phyloP scores from a whole-genome alignment of 2,329 filamentous ascomycete genomes.

The Diaporthe destruens region DNA sequence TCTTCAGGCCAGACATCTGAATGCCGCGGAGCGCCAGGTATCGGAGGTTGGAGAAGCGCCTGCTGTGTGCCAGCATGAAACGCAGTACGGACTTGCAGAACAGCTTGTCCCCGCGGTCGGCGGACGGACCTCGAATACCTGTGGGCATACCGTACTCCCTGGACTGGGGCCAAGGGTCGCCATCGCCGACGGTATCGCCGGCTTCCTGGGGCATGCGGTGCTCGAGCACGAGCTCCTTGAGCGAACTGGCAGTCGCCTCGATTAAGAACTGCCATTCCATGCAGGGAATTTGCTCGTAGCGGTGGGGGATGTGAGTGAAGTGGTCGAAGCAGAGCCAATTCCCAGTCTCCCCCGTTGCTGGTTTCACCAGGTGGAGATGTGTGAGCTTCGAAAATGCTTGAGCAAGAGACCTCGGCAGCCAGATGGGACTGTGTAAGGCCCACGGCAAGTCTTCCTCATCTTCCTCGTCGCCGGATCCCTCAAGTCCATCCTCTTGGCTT shows the following conservation, averaged over 20 bases:
- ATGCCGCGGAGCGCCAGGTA: neutral
- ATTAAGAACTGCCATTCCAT: neutral
- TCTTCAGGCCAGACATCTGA: neutral
- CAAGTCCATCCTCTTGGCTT: neutral
- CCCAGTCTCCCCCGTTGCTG: conserved; percentile 1
- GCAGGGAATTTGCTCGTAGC: conserved; percentile 5
- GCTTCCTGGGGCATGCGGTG: neutral
- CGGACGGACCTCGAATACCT: neutral
- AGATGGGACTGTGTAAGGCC: conserved; percentile 11
- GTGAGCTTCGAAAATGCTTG: neutral
- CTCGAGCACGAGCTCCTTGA: conserved; percentile 12
- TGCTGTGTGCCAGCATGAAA: conserved; percentile 1
- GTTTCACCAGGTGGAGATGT: conserved; percentile 22
- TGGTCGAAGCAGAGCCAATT: neutral
- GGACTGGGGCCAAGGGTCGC: neutral
- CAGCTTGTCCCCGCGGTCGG: neutral
- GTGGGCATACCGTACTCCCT: neutral
- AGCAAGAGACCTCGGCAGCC: conserved; percentile 8
- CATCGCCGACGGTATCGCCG: conserved; percentile 4
- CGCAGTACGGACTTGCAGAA: conserved; percentile 8
- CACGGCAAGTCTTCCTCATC: neutral
- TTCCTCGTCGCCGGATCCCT: neutral
- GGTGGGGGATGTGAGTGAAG: neutral
- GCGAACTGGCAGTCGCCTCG: neutral
- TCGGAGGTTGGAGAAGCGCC: neutral